Percentiles rank a stretch among this genome's conserved stretches.
Evolutionary conservation across 2,329 filamentous ascomycete genomes (phyloP).

Genomic region (Cladobotryum protrusum): DNA sequence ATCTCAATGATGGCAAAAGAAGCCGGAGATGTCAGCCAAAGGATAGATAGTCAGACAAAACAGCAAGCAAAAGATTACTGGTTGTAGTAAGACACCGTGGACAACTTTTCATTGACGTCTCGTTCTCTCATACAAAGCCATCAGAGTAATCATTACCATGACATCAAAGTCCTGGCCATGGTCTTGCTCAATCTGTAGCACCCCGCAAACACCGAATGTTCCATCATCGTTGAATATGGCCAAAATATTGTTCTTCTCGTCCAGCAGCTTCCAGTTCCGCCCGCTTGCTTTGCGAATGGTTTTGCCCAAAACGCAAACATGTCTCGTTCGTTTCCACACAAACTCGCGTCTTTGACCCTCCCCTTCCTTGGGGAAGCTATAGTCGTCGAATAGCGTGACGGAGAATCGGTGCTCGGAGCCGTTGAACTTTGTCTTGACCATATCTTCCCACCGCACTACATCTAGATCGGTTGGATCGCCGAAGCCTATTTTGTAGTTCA

Average conservation of each 20-base stretch:
- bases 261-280: constrained; percentile 14
- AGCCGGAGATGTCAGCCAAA: too few relatives aligned
- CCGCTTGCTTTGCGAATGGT: background rate
- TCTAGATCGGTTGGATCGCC: constrained; percentile 11
- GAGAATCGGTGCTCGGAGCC: constrained; percentile 7
- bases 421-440: constrained; percentile 9
- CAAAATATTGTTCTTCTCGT: constrained; percentile 9
- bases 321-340: constrained; percentile 14
- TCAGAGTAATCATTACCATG: constrained; percentile 12
- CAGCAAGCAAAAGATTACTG: too few relatives aligned
- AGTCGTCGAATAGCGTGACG: constrained; percentile 2
- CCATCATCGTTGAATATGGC: constrained; percentile 13
- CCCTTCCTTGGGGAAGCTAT: background rate
- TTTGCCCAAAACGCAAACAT: constrained; percentile 9
- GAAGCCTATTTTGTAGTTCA: constrained; percentile 16
- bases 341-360: constrained; percentile 8
- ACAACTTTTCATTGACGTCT: constrained; percentile 1
- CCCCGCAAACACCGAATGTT: constrained; percentile 7
- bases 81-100: too few relatives aligned
- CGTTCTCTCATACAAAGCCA: constrained; percentile 14
- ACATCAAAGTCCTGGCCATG: constrained; percentile 13
- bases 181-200: constrained; percentile 14
- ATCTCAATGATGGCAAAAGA: too few relatives aligned
- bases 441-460: constrained; percentile 16
- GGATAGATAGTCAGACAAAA: too few relatives aligned